Percentiles rank a stretch among this genome's conserved stretches.
phyloP scores from a whole-genome alignment of 176 grass and related monocot genomes.

The Olyra latifolia region DNA sequence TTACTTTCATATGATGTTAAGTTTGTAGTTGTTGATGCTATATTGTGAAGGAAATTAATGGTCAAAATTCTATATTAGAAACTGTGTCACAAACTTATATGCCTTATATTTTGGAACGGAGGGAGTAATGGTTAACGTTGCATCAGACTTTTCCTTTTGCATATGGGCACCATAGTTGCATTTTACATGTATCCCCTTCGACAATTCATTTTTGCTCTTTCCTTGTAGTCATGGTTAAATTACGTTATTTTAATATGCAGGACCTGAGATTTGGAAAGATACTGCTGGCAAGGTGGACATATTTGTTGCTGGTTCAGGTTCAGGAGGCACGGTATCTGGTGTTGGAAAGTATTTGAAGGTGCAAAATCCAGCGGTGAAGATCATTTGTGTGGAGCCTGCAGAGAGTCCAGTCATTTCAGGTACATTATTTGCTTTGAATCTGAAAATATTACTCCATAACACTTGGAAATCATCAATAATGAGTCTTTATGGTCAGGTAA shows the following conservation, averaged over 20 bases:
- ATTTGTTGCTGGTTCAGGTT: slow-evolving; percentile 54
- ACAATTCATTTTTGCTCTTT: not conserved
- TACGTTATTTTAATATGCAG: slow-evolving; percentile 7
- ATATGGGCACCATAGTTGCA: not conserved
- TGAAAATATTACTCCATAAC: not conserved
- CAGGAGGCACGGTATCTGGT: slow-evolving; percentile 70
- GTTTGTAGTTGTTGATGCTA: no score
- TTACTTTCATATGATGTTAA: no score
- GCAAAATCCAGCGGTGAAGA: slow-evolving; percentile 60
- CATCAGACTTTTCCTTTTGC: not conserved
- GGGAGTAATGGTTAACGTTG: not conserved
- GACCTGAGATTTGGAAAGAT: slow-evolving; percentile 73
- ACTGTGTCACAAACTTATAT: no score
- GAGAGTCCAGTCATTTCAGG: slow-evolving; percentile 71
- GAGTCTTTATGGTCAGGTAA: not conserved
- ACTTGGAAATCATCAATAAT: not conserved
- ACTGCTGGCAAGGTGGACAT: slow-evolving; percentile 60
- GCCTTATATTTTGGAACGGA: no score
- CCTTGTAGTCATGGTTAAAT: not conserved
- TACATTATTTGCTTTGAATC: not conserved
- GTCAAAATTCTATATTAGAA: no score
- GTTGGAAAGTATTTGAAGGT: slow-evolving; percentile 75
- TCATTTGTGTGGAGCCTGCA: slow-evolving; percentile 72
- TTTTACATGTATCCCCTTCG: not conserved
- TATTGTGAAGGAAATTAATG: no score